These are phyloP conservation scores for Aspergillus cristatus DNA, from an alignment of 495 filamentous ascomycete species.

Conservation along the genomic window DNA sequence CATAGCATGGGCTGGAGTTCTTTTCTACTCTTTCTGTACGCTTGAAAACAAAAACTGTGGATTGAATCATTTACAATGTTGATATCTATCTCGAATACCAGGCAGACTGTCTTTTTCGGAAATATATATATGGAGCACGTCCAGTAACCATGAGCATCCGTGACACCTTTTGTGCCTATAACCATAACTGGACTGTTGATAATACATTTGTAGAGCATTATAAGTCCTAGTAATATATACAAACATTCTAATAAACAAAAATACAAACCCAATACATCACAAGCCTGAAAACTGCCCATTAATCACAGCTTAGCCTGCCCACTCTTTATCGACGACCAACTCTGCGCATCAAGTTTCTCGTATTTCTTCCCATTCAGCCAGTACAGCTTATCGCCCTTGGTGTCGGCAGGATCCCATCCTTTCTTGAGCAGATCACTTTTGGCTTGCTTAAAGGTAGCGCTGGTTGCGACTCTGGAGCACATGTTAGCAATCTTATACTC, in stretches of 20 bases:
- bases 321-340: conserved; percentile 37
- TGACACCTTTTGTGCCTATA: too few relatives aligned
- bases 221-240: too few relatives aligned
- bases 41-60: background rate
- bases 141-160: too few relatives aligned
- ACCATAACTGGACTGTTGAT: too few relatives aligned
- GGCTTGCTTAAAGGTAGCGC: conserved; percentile 45
- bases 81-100: background rate
- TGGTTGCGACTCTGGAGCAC: conserved; percentile 32
- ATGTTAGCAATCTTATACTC: background rate
- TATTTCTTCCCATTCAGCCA: conserved; percentile 39
- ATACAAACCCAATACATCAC: too few relatives aligned
- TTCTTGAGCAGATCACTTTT: conserved; percentile 40
- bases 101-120: too few relatives aligned
- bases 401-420: conserved; percentile 31
- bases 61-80: background rate
- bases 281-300: background rate
- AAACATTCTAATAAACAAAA: background rate
- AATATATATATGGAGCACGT: too few relatives aligned
- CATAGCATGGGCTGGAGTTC: conserved; percentile 26
- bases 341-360: conserved; percentile 25
- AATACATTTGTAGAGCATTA: too few relatives aligned
- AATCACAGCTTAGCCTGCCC: conserved; percentile 37
- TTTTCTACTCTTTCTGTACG: background rate
- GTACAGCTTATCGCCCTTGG: conserved; percentile 34